Conservation (phyloP, 495 filamentous ascomycete species). For the Podospora anserina region DNA sequence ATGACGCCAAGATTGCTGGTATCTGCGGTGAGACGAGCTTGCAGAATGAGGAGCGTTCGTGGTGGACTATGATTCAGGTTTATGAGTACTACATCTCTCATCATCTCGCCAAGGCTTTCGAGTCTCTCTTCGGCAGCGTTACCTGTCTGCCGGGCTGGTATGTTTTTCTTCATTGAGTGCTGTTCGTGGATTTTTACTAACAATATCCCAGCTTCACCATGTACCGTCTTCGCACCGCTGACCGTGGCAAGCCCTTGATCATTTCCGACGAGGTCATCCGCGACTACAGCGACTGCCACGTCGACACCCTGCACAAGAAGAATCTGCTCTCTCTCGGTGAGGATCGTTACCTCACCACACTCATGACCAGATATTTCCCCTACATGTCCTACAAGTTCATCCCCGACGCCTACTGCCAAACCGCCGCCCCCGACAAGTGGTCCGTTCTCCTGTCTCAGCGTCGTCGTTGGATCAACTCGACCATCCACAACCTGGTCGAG, state of each 20-base stretch:
- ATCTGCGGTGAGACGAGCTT: slow-evolving; percentile 97
- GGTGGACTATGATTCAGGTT: slow-evolving; percentile 99
- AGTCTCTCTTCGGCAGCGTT: slow-evolving; percentile 91
- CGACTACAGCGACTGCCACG: slow-evolving; percentile 81
- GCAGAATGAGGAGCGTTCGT: slow-evolving; percentile 88
- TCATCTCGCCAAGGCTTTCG: slow-evolving; percentile 89
- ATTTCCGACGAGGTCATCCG: slow-evolving; percentile 81
- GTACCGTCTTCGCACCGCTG: slow-evolving; percentile 92
- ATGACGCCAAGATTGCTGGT: slow-evolving; percentile 92
- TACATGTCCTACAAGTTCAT: slow-evolving; percentile 95
- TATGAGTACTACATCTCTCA: slow-evolving; percentile 99
- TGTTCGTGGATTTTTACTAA: background rate
- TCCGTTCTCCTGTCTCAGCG: slow-evolving; percentile 88
- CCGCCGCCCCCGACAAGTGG: slow-evolving; percentile 92
- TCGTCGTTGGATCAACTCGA: slow-evolving; percentile 98
- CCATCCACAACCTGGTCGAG: slow-evolving; percentile 91
- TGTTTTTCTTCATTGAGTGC: slow-evolving; percentile 36
- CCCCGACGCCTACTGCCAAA: slow-evolving; percentile 85
- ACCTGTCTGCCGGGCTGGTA: slow-evolving; percentile 99
- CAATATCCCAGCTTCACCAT: slow-evolving; percentile 77
- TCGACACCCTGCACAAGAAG: slow-evolving; percentile 98
- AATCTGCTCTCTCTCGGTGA: slow-evolving; percentile 92
- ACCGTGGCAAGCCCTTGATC: slow-evolving; percentile 87
- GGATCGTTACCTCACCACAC: slow-evolving; percentile 93
- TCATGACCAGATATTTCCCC: slow-evolving; percentile 98